Conservation (phyloP, 208 protist species). For the Leptomonas pyrrhocoris region DNA sequence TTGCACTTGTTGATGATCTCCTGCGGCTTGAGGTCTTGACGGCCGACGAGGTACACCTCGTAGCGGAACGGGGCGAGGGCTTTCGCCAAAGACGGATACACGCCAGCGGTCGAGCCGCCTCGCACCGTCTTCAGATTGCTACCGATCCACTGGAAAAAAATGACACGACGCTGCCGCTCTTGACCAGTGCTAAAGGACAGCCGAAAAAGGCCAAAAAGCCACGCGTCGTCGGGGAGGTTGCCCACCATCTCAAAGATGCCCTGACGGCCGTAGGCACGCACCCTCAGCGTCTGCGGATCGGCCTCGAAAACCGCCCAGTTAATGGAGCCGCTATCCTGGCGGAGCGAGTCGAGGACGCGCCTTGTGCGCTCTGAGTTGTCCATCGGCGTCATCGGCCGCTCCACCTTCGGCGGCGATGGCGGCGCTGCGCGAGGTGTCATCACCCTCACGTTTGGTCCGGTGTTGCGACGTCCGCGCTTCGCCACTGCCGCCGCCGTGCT, state of each 20-base stretch:
- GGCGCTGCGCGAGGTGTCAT: constrained; percentile 3
- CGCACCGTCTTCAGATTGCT: constrained; percentile 59
- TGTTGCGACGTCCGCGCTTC: constrained; percentile 21
- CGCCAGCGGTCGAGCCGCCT: constrained; percentile 16
- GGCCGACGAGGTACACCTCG: constrained; percentile 80
- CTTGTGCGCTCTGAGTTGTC: constrained; percentile 35
- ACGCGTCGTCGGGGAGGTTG: constrained; percentile 69
- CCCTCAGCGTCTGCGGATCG: constrained; percentile 42
- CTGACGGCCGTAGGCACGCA: constrained; percentile 57
- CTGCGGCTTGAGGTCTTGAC: constrained; percentile 61
- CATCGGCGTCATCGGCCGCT: constrained; percentile 15
- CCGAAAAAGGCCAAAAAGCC: constrained; percentile 85
- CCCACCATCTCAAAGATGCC: constrained; percentile 83
- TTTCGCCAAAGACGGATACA: constrained; percentile 73
- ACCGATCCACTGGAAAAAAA: constrained; percentile 90
- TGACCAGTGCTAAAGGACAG: constrained; percentile 59
- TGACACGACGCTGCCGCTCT: constrained; percentile 49
- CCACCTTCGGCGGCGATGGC: constrained; percentile 9
- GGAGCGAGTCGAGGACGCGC: constrained; percentile 59
- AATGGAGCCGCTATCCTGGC: constrained; percentile 65
- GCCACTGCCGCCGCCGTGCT: constrained; percentile 16
- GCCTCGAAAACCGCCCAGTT: constrained; percentile 85
- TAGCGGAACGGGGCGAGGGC: constrained; percentile 61
- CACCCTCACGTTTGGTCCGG: constrained; percentile 18
- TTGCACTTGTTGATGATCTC: constrained; percentile 77